Base-by-base conservation (phyloP, 306 rosid genomes). In the Vigna nakashimae region DNA sequence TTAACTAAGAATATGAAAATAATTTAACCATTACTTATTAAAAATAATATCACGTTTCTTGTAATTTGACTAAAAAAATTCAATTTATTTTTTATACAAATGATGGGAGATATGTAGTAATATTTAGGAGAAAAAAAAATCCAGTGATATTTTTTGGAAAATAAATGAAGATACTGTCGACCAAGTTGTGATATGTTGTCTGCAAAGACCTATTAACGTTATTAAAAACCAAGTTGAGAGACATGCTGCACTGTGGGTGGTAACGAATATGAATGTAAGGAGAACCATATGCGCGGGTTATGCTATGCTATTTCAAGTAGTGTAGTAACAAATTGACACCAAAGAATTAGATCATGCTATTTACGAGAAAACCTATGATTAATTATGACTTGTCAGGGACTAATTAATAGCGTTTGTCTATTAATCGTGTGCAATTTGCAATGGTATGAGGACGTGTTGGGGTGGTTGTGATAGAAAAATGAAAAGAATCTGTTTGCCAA, bases 201-300 rank as follows among this genome's bases (percentile, higher is more conserved):
- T 36, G 28, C 32, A 16, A 40, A 36, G 28, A 62, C 36, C 8
- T 6, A 30, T 53, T 53, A 34, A 63, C 38, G 55, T 64, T 32
- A 72, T 72, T 48, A 57, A 71, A 9, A 34, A 16, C 22, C 51
- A 69, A 50, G 26, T 71, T 63, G 63, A 55, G 72, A 73, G 57
- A 69, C 82, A 81, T 82, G 90, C 83, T 74, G 82, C 78, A 76
- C 69, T 38, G 56, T 79, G 58, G 88, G 89, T 70, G 87, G 88
- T 71, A 82, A 77, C 45, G 51, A 67, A 74, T 66, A 76, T 65
- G 65, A 66, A 18, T 28, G 76, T 62, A 66, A 65, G 45, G 49
- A 62, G 48, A 79, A 57, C 40, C 81, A 50, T 4, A 70, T 82
- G 71, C 75, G 16, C 5, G 18, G 20, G 51, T 70, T 75, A 55